Evolutionary conservation across 1,284 basidiomycete genomes (phyloP).

Genomic region (Heterobasidion parviporum): DNA sequence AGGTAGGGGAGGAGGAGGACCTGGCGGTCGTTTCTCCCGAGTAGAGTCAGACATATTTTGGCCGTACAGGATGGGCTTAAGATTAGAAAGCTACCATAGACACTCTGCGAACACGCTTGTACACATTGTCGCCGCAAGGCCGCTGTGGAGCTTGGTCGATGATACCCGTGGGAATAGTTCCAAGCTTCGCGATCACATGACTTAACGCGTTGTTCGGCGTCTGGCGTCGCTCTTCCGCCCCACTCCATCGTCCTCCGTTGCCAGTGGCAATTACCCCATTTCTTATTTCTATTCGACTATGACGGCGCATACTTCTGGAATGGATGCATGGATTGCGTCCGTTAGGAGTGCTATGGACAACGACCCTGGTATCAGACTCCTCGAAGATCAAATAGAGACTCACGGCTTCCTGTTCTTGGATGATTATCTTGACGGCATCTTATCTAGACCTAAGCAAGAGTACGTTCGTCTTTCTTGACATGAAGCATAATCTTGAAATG

Average conservation of each 20-base stretch:
- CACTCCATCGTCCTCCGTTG: not conserved
- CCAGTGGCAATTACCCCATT: not conserved
- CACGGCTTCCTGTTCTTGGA: constrained; percentile 73
- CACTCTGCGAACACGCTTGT: no score
- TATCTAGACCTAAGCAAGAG: constrained; percentile 58
- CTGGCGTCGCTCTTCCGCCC: not conserved
- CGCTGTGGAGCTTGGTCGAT: no score
- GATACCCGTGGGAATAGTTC: no score
- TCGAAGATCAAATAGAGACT: constrained; percentile 64
- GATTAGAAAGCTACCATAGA: not conserved
- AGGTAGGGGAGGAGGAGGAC: not conserved
- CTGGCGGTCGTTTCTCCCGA: not conserved
- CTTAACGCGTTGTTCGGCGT: constrained; percentile 2
- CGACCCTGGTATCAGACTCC: constrained; percentile 59
- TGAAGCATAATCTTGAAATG: not conserved
- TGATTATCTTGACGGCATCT: constrained; percentile 66
- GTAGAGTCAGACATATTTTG: not conserved
- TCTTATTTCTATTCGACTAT: not conserved
- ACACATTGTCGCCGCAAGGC: no score
- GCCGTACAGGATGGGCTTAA: not conserved
- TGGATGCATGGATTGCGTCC: constrained; percentile 51
- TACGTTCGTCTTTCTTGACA: constrained; percentile 20
- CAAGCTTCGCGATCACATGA: constrained; percentile 9
- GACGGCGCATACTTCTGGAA: not conserved
- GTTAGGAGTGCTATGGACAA: constrained; percentile 61